Conservation (phyloP, 2,329 filamentous ascomycete genomes). For the Metarhizium humberi region DNA sequence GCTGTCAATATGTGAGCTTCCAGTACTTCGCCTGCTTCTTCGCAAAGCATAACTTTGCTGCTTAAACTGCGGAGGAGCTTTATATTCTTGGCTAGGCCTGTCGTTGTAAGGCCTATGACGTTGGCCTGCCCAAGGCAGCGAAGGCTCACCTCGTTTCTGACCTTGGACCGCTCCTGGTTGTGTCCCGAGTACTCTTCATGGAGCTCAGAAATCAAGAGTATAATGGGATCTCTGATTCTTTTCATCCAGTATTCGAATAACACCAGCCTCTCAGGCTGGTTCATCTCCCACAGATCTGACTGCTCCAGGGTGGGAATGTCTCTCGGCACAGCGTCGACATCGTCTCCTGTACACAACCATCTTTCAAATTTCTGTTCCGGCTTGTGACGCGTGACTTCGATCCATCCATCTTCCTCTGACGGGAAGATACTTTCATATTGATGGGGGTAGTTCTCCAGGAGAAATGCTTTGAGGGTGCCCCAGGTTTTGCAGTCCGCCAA, state of each 20-base stretch:
- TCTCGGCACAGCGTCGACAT: neutral
- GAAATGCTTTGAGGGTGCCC: neutral
- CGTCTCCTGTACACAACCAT: neutral
- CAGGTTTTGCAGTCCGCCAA: neutral
- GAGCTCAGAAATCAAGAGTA: neutral
- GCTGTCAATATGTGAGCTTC: conserved; percentile 54
- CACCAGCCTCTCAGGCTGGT: neutral
- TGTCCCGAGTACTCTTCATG: neutral
- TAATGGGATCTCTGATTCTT: neutral
- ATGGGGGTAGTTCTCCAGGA: neutral
- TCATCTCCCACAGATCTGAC: neutral
- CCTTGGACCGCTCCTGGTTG: conserved; percentile 3
- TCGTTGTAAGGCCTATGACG: conserved; percentile 52
- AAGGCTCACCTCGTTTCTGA: conserved; percentile 8
- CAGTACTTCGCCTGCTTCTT: conserved; percentile 61
- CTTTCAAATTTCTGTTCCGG: neutral
- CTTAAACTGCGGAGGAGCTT: conserved; percentile 36
- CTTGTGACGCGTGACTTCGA: neutral
- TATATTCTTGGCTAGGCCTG: conserved; percentile 44
- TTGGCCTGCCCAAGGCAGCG: conserved; percentile 28
- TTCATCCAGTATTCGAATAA: neutral
- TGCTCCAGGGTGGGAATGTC: neutral
- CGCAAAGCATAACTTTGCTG: conserved; percentile 52
- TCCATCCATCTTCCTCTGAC: neutral
- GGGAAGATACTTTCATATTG: conserved; percentile 1